Conservation (phyloP, 768 basidiomycete species). For the Mycena rebaudengoi region DNA sequence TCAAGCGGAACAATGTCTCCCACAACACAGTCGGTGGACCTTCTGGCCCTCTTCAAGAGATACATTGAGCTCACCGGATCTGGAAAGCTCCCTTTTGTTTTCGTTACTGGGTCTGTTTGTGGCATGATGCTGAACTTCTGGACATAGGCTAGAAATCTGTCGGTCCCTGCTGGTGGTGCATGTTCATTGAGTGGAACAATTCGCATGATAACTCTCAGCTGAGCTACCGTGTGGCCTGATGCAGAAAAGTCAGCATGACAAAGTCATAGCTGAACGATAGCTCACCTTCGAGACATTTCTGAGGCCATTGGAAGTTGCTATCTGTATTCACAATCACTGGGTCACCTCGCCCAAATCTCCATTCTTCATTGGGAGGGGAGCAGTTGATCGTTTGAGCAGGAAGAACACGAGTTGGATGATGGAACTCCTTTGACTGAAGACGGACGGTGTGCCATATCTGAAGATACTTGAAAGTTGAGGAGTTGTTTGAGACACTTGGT, state of each 20-base stretch:
- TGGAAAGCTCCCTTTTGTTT: background rate
- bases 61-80: slow-evolving; percentile 8
- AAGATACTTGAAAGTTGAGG: background rate
- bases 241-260: background rate
- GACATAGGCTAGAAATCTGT: slow-evolving; percentile 25
- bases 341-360: slow-evolving; percentile 10
- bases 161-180: background rate
- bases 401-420: background rate
- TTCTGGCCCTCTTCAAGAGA: background rate
- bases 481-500: background rate
- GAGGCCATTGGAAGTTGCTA: slow-evolving; percentile 7
- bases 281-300: slow-evolving; percentile 17
- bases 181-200: background rate
- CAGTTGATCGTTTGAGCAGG: slow-evolving; percentile 17
- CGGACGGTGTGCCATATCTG: slow-evolving; percentile 19
- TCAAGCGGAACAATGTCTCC: slow-evolving; percentile 21
- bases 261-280: background rate
- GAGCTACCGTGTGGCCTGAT: slow-evolving; percentile 20
- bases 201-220: slow-evolving; percentile 21
- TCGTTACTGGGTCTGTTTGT: background rate
- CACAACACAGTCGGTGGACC: background rate
- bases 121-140: slow-evolving; percentile 26
- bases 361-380: background rate
- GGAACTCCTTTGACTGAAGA: slow-evolving; percentile 11
- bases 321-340: slow-evolving; percentile 20